Base-by-base conservation (phyloP, 306 rosid genomes). In the Spatholobus suberectus region DNA sequence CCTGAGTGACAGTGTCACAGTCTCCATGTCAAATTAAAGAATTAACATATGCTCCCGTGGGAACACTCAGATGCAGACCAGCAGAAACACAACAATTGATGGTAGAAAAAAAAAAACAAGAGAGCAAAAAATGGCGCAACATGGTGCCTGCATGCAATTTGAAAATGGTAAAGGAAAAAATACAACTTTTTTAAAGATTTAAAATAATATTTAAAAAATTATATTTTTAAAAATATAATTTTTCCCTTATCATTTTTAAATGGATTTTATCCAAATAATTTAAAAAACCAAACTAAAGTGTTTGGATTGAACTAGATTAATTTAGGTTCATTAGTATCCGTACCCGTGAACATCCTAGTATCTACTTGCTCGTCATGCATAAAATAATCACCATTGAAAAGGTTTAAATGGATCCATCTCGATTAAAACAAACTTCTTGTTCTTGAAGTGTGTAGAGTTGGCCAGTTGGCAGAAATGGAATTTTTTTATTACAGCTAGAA, bases 131-230 rank as follows among this genome's bases (percentile, higher is more conserved):
- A 2, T 24, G 9, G 70, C 89, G 3, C 75, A 94, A 97, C 49
- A 92, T 94, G 38, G 95, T 92, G 65, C 97, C 95, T 14, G 91
- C 90, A n/a, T n/a, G n/a, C n/a, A n/a, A n/a, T n/a, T n/a, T n/a
- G n/a, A n/a, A n/a, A n/a, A n/a, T n/a, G n/a, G n/a, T n/a, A n/a
- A n/a, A n/a, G n/a, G n/a, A n/a, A n/a, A n/a, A n/a, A n/a, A n/a
- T n/a, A n/a, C n/a, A n/a, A n/a, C n/a, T n/a, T n/a, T n/a, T n/a
- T n/a, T n/a, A n/a, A n/a, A n/a, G n/a, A n/a, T n/a, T n/a, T n/a
- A n/a, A n/a, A n/a, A n/a, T n/a, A n/a, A n/a, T n/a, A n/a, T n/a
- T n/a, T n/a, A n/a, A n/a, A n/a, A n/a, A n/a, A n/a, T n/a, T n/a
- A n/a, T n/a, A n/a, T n/a, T n/a, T n/a, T n/a, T n/a, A n/a, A n/a